These are phyloP conservation scores for Trypanosomatidae sp. DNA, from an alignment of 208 protist genomes.

Conservation along the genomic window DNA sequence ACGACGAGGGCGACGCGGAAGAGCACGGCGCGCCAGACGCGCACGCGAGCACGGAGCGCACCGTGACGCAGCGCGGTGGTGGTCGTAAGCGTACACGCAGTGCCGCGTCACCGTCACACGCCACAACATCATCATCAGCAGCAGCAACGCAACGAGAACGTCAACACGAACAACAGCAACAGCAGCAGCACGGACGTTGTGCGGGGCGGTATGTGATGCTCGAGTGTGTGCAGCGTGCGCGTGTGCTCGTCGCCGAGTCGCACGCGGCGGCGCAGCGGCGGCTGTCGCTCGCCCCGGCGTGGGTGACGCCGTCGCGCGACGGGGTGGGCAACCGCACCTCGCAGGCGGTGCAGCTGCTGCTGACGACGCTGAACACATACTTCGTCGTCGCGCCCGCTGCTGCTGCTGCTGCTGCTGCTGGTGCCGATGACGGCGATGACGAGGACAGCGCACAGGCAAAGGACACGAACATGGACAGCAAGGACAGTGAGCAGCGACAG, in stretches of 20 bases:
- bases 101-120: too few relatives aligned
- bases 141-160: too few relatives aligned
- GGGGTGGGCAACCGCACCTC: conserved; percentile 32
- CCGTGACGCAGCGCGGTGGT: too few relatives aligned
- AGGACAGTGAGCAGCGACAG: too few relatives aligned
- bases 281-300: conserved; percentile 30
- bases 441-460: neutral
- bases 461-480: neutral
- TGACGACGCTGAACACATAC: conserved; percentile 16
- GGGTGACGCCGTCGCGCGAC: conserved; percentile 35
- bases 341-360: conserved; percentile 14
- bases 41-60: neutral
- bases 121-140: too few relatives aligned
- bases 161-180: too few relatives aligned
- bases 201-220: too few relatives aligned
- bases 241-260: too few relatives aligned
- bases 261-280: conserved; percentile 10
- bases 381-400: conserved; percentile 8
- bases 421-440: neutral
- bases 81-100: too few relatives aligned
- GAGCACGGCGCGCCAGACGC: neutral
- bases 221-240: too few relatives aligned
- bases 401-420: neutral
- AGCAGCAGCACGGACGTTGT: too few relatives aligned
- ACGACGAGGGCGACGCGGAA: too few relatives aligned